Evolutionary conservation across 495 filamentous ascomycete species (phyloP), one percentile per base, ranked within the genome.

Genomic region (Xylaria palmicola): DNA sequence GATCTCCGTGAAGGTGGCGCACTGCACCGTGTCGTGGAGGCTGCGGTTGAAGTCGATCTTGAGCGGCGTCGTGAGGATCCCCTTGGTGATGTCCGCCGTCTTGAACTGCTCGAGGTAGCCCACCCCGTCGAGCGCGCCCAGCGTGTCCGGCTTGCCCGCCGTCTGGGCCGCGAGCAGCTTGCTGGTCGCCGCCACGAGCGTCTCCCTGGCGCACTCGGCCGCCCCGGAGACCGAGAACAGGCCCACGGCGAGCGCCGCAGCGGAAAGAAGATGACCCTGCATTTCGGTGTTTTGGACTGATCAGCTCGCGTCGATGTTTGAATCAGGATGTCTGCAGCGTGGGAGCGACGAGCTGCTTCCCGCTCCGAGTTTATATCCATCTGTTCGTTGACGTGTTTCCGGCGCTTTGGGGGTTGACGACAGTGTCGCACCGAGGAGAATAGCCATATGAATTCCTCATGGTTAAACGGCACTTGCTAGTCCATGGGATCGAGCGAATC

Each of bases 1-100:
- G 53, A 82, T 65, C 61, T 84, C 81, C 40, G 75, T 80, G 75
- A 77, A 84, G 51, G 79, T 80, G 12, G 79, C 79, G 73, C 81
- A 84, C 26, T 73, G 71, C 2, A 70, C 75, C 30, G 74, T 77
- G 72, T 84, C 81, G 68, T 75, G 72, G 53, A 69, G 68, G 66
- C 69, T 75, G 41, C 78, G 75, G 68, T 71, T 77, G 72, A 81
- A 79, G 71, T 75, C 75, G 59, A 82, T 74, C 48, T 68, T 71
- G 53, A 82, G 61, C 2, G 79, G 64, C n/a, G 68, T 63, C 6
- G 73, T 66, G 34, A 83, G 63, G 43, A 82, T 75, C 26, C 75
- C 72, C 3, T 67, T 68, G 6, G 59, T 37, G 60, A 79, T 70
- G 43, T 74, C 60, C 9, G 70, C 69, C 4, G 69, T 59, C 61